phyloP scores from a whole-genome alignment of 352 stramenopile species.

The Globisporangium takayamanum region DNA sequence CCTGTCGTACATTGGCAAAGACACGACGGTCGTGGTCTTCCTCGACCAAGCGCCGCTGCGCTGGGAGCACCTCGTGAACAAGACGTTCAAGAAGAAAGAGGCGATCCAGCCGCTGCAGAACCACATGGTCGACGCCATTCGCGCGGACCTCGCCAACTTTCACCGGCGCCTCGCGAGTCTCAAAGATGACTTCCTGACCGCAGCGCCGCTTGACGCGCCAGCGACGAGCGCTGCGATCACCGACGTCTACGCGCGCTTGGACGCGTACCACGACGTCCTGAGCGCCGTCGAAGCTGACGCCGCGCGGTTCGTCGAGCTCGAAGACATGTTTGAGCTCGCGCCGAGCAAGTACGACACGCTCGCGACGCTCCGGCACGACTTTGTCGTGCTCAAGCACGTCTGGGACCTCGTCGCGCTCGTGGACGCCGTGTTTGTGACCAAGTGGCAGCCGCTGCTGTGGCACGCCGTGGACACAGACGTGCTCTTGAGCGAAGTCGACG shows the following conservation, averaged over 20 bases:
- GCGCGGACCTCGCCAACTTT: conserved; percentile 66
- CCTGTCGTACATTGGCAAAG: conserved; percentile 79
- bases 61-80: conserved; percentile 92
- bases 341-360: conserved; percentile 81
- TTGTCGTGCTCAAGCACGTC: conserved; percentile 87
- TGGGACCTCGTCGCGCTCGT: conserved; percentile 93
- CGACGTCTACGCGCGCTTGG: conserved; percentile 84
- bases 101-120: conserved; percentile 87
- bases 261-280: conserved; percentile 81
- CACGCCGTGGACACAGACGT: conserved; percentile 83
- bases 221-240: conserved; percentile 19
- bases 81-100: conserved; percentile 91
- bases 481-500: conserved; percentile 89
- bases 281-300: conserved; percentile 78
- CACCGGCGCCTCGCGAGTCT: conserved; percentile 53
- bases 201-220: conserved; percentile 48
- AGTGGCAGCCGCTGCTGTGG: conserved; percentile 89
- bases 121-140: conserved; percentile 81
- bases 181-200: conserved; percentile 55
- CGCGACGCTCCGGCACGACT: conserved; percentile 70
- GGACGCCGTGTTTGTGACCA: conserved; percentile 52
- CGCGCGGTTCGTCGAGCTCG: conserved; percentile 80
- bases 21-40: conserved; percentile 68
- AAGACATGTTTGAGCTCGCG: conserved; percentile 94
- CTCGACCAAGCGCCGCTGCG: conserved; percentile 84